phyloP scores from a whole-genome alignment of 768 basidiomycete species.

The Podaxis sp. region DNA sequence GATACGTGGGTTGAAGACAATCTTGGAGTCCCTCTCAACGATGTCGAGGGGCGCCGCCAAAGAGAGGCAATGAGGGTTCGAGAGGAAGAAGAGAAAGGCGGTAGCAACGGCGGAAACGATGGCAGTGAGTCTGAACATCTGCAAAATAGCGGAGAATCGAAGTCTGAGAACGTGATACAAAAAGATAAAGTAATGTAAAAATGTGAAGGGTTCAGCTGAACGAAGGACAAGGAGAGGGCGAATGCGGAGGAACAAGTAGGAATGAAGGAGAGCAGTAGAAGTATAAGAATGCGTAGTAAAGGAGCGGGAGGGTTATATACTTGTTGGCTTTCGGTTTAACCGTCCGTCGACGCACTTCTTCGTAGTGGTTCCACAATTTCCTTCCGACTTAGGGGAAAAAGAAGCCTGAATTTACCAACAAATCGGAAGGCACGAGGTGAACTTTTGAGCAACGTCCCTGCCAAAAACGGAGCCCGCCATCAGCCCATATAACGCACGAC shows the following conservation, averaged over 20 bases:
- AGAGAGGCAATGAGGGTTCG: background rate
- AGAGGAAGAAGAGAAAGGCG: background rate
- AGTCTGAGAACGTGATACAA: background rate
- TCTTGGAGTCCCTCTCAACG: conserved; percentile 9
- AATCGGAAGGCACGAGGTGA: background rate
- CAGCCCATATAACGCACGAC: background rate
- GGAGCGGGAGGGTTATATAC: background rate
- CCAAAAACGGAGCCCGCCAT: background rate
- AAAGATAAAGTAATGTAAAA: background rate
- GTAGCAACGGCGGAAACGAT: background rate
- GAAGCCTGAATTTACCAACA: background rate
- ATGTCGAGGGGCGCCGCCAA: background rate
- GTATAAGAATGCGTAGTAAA: background rate
- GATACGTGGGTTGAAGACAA: conserved; percentile 24
- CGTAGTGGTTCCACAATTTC: conserved; percentile 1
- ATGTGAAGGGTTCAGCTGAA: background rate
- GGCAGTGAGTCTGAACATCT: background rate
- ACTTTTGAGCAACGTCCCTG: background rate
- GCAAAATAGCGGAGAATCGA: background rate
- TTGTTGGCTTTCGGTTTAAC: background rate
- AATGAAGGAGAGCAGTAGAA: background rate
- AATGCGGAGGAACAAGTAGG: background rate
- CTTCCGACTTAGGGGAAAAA: background rate
- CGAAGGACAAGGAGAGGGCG: background rate
- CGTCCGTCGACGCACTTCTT: background rate